Conservation (phyloP, 768 basidiomycete species). For the Peribolospora kevripleyi region DNA sequence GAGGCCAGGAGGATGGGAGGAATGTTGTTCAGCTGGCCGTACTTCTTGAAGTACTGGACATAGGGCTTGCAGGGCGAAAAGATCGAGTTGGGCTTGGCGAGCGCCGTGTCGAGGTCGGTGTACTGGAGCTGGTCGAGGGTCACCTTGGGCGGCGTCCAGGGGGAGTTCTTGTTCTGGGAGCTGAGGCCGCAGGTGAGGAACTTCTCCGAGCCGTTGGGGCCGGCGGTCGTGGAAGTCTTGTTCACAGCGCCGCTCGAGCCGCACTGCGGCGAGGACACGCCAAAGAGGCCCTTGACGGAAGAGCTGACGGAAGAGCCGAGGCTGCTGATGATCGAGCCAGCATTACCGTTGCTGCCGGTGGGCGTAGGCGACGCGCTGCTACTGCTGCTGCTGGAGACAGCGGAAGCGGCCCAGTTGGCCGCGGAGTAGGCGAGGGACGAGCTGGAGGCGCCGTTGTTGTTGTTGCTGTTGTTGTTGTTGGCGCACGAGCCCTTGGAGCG, state of each 20-base stretch:
- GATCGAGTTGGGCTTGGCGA: slow-evolving; percentile 28
- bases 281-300: neutral
- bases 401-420: too few species aligned
- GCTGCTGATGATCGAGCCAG: too few species aligned
- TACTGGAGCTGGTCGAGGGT: slow-evolving; percentile 25
- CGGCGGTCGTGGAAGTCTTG: neutral
- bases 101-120: slow-evolving; percentile 25
- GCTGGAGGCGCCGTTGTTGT: too few species aligned
- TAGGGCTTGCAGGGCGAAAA: slow-evolving; percentile 36
- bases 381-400: too few species aligned
- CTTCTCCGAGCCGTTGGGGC: neutral
- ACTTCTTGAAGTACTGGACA: slow-evolving; percentile 34
- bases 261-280: neutral
- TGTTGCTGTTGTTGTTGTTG: too few species aligned
- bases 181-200: neutral
- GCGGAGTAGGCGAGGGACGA: too few species aligned
- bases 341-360: too few species aligned
- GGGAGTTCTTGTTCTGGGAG: slow-evolving; percentile 15
- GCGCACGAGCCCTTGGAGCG: too few species aligned
- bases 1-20: slow-evolving; percentile 58
- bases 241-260: too few species aligned
- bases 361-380: too few species aligned
- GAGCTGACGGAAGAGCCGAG: too few species aligned
- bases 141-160: slow-evolving; percentile 51
- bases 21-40: slow-evolving; percentile 29